These are phyloP conservation scores for Tuctoria greenei DNA, from an alignment of 176 grass and related monocot genomes.

Conservation along the genomic window DNA sequence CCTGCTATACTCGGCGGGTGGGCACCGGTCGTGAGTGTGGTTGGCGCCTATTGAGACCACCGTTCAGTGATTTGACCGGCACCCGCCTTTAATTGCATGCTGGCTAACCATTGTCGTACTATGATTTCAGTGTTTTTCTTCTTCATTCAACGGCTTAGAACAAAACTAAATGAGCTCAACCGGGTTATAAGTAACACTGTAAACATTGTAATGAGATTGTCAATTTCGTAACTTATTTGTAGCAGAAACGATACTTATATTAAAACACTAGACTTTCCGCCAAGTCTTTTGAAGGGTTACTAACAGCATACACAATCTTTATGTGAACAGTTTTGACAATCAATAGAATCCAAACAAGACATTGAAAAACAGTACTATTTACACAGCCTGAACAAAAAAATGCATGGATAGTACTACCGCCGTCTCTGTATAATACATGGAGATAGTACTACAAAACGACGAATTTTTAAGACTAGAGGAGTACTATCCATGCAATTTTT, in stretches of 20 bases:
- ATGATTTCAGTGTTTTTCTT: neutral
- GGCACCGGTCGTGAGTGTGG: too few species aligned
- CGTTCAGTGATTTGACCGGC: too few species aligned
- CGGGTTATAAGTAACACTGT: neutral
- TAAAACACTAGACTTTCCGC: neutral
- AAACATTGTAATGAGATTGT: neutral
- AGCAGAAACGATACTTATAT: neutral
- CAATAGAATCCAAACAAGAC: neutral
- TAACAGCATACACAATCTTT: constrained; percentile 7
- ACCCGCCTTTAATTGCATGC: neutral
- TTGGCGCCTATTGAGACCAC: too few species aligned
- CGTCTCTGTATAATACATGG: too few species aligned
- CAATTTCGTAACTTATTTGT: neutral
- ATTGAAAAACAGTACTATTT: constrained; percentile 33
- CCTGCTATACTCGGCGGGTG: too few species aligned
- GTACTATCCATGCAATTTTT: constrained; percentile 29
- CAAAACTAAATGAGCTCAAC: neutral
- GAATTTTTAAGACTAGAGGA: too few species aligned
- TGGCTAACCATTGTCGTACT: neutral
- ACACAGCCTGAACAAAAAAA: constrained; percentile 15
- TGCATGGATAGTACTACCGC: constrained; percentile 40
- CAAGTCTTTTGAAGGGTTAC: neutral
- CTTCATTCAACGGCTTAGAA: neutral
- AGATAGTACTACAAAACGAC: too few species aligned
- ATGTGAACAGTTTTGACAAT: constrained; percentile 32